Conservation (phyloP, 768 basidiomycete genomes). For the Xerocomellus chrysenteron region DNA sequence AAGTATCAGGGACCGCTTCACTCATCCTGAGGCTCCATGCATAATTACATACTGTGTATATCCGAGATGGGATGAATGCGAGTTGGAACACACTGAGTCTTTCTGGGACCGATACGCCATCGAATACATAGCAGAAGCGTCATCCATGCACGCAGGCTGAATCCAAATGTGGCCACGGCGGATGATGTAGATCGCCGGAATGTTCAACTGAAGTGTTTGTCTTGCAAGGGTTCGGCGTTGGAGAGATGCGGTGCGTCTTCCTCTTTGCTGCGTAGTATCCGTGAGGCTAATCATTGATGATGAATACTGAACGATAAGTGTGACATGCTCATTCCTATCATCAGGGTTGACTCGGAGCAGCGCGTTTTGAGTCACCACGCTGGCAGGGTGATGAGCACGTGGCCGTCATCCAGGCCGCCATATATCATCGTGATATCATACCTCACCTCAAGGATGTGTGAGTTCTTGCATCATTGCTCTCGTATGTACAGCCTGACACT, state of each 20-base stretch:
- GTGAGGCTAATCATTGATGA: too few relatives aligned
- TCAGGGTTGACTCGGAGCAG: too few relatives aligned
- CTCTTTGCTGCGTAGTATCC: not conserved
- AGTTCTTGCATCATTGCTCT: not conserved
- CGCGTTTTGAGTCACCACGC: too few relatives aligned
- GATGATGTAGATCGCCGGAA: conserved; percentile 13
- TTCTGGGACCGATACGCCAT: not conserved
- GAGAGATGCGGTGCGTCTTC: conserved; percentile 9
- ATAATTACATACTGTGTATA: not conserved
- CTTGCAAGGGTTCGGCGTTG: conserved; percentile 1
- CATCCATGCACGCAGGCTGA: not conserved
- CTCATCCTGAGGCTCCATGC: not conserved
- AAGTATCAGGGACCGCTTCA: not conserved
- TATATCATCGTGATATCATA: too few relatives aligned
- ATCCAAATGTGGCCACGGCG: conserved; percentile 5
- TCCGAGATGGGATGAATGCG: not conserved
- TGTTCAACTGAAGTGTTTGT: conserved; percentile 1
- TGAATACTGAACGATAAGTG: not conserved
- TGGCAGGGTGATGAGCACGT: not conserved
- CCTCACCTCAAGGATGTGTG: not conserved
- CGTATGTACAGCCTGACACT: not conserved
- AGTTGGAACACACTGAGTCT: not conserved
- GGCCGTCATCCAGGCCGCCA: not conserved
- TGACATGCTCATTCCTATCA: not conserved
- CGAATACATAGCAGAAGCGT: not conserved